Evolutionary conservation across 306 rosid species (phyloP), one percentile per base, ranked within the genome.

Genomic region (Lathyrus aphaca): DNA sequence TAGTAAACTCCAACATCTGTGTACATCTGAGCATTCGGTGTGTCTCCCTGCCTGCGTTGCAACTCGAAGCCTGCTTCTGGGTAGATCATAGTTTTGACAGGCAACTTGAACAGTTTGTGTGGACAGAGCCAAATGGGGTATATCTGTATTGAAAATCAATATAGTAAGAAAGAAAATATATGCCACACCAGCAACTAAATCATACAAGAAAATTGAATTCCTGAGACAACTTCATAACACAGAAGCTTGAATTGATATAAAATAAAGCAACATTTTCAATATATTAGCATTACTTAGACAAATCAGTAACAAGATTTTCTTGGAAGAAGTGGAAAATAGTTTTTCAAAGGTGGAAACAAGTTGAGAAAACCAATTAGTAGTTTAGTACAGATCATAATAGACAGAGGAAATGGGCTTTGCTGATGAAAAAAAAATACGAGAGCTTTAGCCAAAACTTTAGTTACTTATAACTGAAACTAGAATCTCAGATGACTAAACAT

Each of bases 121-220:
- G 98, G 98, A 23, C 98, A 94, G 49, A 94, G 90, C 98, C 98
- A 94, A 48, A 94, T 62, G 7, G 98, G 98, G 82, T 94, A 94
- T 27, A 94, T 86, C 98, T 94, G 39, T 40, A 48, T 72, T 40
- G 55, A 67, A 61, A 56, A 46, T 48, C 21, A 74, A 38, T 50
- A 60, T 12, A 7, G 3, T 72, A 57, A 60, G 54, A 53, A 57
- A 21, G 6, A 3, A 51, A 15, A 49, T 27, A 43, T 8, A 51
- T 16, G n/a, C 46, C 27, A 59, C 43, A 6, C 16, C 27, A 62
- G 46, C 62, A 58, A 51, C 53, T 48, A 12, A 35, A 57, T 32
- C 21, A 30, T 30, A 10, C 5, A 10, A 43, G 46, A 43, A 71
- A 66, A 64, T 23, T 40, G 11, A 21, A 48, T 58, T 57, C 72